Evolutionary conservation across 495 filamentous ascomycete genomes (phyloP).

Genomic region (Trichoderma orchidacearum): DNA sequence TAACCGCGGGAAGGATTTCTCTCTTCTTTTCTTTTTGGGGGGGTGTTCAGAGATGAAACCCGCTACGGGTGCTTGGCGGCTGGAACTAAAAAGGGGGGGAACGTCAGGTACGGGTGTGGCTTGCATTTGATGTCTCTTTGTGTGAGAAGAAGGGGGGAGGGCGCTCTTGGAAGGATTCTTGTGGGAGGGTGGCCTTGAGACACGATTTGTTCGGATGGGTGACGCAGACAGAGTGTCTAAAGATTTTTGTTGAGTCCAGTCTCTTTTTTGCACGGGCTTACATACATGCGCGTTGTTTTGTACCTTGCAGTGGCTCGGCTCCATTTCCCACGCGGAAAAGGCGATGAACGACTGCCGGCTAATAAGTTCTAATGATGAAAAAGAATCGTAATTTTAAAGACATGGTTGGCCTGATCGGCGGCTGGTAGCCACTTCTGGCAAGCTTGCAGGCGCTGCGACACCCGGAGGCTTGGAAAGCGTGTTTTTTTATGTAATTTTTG

Average conservation of each 20-base stretch:
- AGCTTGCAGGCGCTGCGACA: background rate
- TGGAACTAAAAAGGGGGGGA: background rate
- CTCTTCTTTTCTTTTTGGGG: too few species aligned
- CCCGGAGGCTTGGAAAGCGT: background rate
- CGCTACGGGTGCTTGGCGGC: background rate
- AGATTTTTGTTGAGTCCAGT: too few species aligned
- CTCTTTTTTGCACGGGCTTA: too few species aligned
- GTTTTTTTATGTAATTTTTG: too few species aligned
- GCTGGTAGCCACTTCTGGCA: background rate
- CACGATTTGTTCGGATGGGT: background rate
- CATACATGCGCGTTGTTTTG: too few species aligned
- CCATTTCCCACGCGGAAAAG: too few species aligned
- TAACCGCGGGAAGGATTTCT: background rate
- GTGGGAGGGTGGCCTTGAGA: background rate
- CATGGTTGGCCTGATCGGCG: background rate
- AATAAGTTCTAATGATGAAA: background rate
- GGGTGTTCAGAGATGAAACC: too few species aligned
- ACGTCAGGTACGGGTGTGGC: background rate
- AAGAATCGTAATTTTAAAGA: background rate
- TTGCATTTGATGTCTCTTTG: background rate
- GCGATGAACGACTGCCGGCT: too few species aligned
- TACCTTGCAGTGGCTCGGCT: too few species aligned
- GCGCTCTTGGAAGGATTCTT: background rate
- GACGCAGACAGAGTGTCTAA: background rate
- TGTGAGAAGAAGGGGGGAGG: too few species aligned